Base-by-base conservation (phyloP, 345 rosid species). In the Citrus trifoliata region DNA sequence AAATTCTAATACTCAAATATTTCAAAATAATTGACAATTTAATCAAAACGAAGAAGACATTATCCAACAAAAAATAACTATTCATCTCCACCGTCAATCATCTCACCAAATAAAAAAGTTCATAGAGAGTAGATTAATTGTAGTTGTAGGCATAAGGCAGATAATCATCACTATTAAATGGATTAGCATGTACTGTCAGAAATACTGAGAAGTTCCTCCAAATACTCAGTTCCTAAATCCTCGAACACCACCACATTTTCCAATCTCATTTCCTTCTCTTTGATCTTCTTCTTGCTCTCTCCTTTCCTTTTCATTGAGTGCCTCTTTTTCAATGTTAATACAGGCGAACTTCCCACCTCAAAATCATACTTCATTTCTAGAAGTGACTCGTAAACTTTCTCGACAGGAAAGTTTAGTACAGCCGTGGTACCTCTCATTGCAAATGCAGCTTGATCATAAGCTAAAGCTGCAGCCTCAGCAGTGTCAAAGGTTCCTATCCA, bases 401-500 rank as follows among this genome's bases (percentile, higher is more conserved):
- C 83, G 3, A 58, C 76, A 0, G 94, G 88, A 70, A 91, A 91
- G 76, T 91, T 91, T 21, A 89, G 86, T 4, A 80, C 73, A 0
- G 95, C 91, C 85, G 58, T 81, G 2, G 90, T 55, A 7, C 91
- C 95, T 70, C 91, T 81, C 87, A 86, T 84, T 1, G 90, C 88
- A 53, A 89, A 87, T 76, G 95, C 95, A 0, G 95, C 93, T 84
- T 89, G 95, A 71, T 91, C 95, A 42, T 91, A 91, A 13, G 88
- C 95, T 67, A 91, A 82, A 30, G 95, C 95, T 2, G 95, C 95
- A 7, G 80, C 90, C 84, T 91, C 90, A 0, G 90, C 90, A 0
- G 92, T 90, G 37, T 90, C 87, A 27, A 90, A 90, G 18, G 94
- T 90, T 68, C 94, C 94, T 4, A 90, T 37, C 92, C 94, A 90